Base-by-base conservation (phyloP, 1,284 basidiomycete genomes). In the Xerocomus nothofagi region DNA sequence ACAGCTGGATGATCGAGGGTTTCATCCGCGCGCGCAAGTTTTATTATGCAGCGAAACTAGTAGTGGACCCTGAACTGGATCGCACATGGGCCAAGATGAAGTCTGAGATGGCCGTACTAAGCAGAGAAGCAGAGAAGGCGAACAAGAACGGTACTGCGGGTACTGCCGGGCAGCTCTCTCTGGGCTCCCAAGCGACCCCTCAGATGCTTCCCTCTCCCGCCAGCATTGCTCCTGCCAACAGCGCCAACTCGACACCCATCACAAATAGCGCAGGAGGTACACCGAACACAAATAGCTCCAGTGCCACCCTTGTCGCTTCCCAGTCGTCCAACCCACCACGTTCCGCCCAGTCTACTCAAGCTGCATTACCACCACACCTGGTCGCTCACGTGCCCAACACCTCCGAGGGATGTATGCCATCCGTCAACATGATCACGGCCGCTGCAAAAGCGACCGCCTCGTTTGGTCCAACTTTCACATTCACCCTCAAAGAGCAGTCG, bases 131-230 rank as follows among this genome's bases (percentile, higher is more conserved):
- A 50, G 73, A 77, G 54, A 62, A 57, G 54, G 60, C 65, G 54
- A 60, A 64, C 67, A 72, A 63, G 68, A 70, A 61, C 54, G 67
- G 57, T 52, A 58, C 57, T 51, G 61, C 67, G 39, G 63, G 68
- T 31, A 67, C 68, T 57, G 65, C 69, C 43, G 62, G 65, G 56
- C 62, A 71, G 58, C 62, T 71, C 39, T 59, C 71, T 47, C 61
- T 72, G 33, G 74, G 73, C 57, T 69, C 74, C 7, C 72, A 77
- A 54, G 62, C 70, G 4, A 79, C 82, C 0, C 84, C 84, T 30
- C 77, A 78, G 26, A 86, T 86, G 83, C 78, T 88, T 38, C 86
- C 87, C 17, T 88, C 86, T 31, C 87, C 86, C 3, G 84, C 80
- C 7, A 84, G 81, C 59, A 81, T 82, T 50, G 79, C 75, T 10